phyloP scores from a whole-genome alignment of 768 basidiomycete species.

The Trametopsis cervina region DNA sequence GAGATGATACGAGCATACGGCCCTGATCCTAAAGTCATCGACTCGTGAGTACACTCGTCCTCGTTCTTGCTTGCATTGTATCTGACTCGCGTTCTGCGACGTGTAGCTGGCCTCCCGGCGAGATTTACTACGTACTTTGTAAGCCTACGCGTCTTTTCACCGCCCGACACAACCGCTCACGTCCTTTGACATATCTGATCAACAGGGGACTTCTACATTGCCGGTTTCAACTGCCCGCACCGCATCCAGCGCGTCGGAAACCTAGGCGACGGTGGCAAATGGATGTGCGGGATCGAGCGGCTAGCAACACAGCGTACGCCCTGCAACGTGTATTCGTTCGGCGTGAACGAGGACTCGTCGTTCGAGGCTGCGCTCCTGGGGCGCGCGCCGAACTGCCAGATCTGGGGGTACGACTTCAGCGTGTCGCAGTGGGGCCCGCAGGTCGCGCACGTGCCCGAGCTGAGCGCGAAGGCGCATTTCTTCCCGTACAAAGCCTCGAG shows the following conservation, averaged over 20 bases:
- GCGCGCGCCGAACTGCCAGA: conserved; percentile 30
- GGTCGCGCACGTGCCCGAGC: conserved; percentile 23
- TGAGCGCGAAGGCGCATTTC: conserved; percentile 36
- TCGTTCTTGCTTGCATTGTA: too few relatives aligned
- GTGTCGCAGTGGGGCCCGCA: conserved; percentile 38
- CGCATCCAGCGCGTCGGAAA: conserved; percentile 33
- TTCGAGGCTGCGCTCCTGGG: conserved; percentile 41
- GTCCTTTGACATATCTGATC: too few relatives aligned
- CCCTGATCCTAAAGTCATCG: conserved; percentile 12
- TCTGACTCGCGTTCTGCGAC: too few relatives aligned
- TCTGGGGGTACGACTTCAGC: conserved; percentile 36
- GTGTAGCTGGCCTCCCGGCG: conserved; percentile 15
- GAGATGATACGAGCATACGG: conserved; percentile 15
- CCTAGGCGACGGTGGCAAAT: conserved; percentile 49
- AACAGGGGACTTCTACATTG: conserved; percentile 10
- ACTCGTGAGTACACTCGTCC: conserved; percentile 6
- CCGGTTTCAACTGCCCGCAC: conserved; percentile 11
- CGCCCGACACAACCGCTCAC: neutral
- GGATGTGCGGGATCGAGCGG: conserved; percentile 41
- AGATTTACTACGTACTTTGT: conserved; percentile 14
- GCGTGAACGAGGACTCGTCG: conserved; percentile 40
- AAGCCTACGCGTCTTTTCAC: neutral
- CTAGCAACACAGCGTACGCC: conserved; percentile 19
- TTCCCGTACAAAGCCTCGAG: conserved; percentile 26
- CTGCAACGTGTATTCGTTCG: conserved; percentile 20